Percentiles rank a stretch among this genome's conserved stretches.
Evolutionary conservation across 306 rosid species (phyloP).

Genomic region (Vigna radiata): DNA sequence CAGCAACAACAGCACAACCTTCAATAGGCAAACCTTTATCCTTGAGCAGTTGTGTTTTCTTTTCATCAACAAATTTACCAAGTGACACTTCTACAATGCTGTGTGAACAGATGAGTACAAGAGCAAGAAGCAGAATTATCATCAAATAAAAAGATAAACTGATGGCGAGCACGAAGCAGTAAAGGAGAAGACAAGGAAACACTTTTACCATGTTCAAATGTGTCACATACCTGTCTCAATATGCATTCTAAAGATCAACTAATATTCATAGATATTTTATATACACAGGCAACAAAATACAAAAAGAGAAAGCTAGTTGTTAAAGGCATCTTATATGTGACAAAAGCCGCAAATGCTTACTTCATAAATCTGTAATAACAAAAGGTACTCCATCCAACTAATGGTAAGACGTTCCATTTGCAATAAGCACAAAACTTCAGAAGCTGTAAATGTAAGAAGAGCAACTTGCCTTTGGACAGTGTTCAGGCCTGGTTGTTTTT

Average conservation of each 20-base stretch:
- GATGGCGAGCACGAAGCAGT: slow-evolving; percentile 19
- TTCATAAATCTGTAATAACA: slow-evolving; percentile 1
- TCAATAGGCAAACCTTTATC: slow-evolving; percentile 78
- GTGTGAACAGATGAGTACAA: slow-evolving; percentile 39
- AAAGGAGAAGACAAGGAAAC: slow-evolving; percentile 16
- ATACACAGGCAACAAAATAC: slow-evolving; percentile 4
- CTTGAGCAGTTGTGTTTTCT: slow-evolving; percentile 66
- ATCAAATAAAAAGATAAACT: slow-evolving; percentile 11
- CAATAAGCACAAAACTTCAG: background rate
- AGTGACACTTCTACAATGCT: slow-evolving; percentile 73
- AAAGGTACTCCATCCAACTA: slow-evolving; percentile 14
- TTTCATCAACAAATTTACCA: slow-evolving; percentile 90
- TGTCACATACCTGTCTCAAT: background rate
- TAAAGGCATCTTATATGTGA: background rate
- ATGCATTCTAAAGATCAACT: slow-evolving; percentile 22
- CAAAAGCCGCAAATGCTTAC: slow-evolving; percentile 17
- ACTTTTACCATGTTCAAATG: slow-evolving; percentile 1
- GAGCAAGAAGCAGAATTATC: slow-evolving; percentile 38
- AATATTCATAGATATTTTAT: background rate
- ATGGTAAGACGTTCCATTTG: background rate
- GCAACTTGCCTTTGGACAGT: slow-evolving; percentile 86
- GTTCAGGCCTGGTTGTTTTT: slow-evolving; percentile 84
- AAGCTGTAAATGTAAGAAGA: slow-evolving; percentile 15
- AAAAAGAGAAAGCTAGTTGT: slow-evolving; percentile 7
- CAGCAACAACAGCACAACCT: slow-evolving; percentile 84